Conservation (phyloP, 2,329 filamentous ascomycete species). For the Pseudocercospora pini-densiflorae region DNA sequence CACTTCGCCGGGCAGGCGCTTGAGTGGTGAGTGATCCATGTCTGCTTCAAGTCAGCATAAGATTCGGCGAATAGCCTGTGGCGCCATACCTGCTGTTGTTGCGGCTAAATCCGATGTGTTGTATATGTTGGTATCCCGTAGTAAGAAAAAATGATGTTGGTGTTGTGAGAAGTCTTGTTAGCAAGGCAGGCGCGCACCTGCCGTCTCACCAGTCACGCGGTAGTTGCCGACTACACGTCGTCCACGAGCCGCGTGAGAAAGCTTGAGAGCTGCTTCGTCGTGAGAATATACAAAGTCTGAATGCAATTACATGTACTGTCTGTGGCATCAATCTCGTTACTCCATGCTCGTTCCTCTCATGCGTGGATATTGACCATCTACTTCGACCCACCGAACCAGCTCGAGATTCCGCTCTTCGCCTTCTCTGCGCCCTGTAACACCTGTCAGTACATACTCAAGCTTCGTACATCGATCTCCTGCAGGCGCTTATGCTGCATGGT, state of each 20-base stretch:
- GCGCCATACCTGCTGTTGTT: background rate
- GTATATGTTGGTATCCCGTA: too few species aligned
- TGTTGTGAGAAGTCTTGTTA: background rate
- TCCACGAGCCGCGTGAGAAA: too few species aligned
- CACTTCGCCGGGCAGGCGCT: background rate
- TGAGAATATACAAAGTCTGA: background rate
- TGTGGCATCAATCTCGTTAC: background rate
- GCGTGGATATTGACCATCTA: slow-evolving; percentile 18
- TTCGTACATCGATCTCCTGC: background rate
- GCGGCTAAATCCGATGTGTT: background rate
- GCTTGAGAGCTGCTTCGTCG: background rate
- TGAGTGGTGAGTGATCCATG: background rate
- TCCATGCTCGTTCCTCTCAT: background rate
- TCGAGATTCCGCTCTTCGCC: slow-evolving; percentile 80
- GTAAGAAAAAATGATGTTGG: background rate
- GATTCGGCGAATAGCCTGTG: background rate
- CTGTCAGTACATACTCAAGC: slow-evolving; percentile 19
- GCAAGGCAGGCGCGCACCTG: background rate
- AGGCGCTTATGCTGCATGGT: slow-evolving; percentile 1
- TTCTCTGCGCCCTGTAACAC: slow-evolving; percentile 66
- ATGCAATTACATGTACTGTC: slow-evolving; percentile 12
- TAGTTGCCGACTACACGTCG: background rate
- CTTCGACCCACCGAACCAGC: slow-evolving; percentile 75
- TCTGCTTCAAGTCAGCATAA: background rate
- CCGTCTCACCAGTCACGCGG: background rate